phyloP scores from a whole-genome alignment of 1,284 basidiomycete genomes.

The Tilletia caries region DNA sequence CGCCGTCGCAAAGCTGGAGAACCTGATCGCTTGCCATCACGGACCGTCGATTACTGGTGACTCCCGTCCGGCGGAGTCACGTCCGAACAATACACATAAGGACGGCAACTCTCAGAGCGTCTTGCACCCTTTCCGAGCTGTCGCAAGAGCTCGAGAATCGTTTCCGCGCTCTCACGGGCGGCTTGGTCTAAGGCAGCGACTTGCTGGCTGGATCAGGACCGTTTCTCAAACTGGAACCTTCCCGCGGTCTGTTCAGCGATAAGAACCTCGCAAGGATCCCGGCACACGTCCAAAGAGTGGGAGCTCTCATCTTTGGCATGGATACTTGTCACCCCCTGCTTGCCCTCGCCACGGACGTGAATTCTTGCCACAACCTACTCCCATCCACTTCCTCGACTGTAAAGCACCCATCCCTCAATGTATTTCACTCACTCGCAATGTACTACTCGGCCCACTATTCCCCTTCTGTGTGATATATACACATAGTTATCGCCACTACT shows the following conservation, averaged over 20 bases:
- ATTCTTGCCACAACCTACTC: too few relatives aligned
- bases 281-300: background rate
- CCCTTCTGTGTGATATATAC: too few relatives aligned
- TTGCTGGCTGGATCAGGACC: background rate
- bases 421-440: too few relatives aligned
- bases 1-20: constrained; percentile 27
- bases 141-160: background rate
- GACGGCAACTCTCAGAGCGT: too few relatives aligned
- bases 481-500: too few relatives aligned
- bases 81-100: background rate
- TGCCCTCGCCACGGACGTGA: too few relatives aligned
- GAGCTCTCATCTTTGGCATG: background rate
- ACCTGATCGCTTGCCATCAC: constrained; percentile 9
- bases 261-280: background rate
- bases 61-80: too few relatives aligned
- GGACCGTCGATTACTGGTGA: constrained; percentile 8
- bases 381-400: too few relatives aligned
- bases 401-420: too few relatives aligned
- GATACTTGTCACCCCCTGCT: constrained; percentile 48
- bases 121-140: background rate
- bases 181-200: background rate
- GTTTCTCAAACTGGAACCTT: background rate
- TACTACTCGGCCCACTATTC: too few relatives aligned
- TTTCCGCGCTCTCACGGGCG: background rate
- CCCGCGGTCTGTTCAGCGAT: background rate